Percentiles rank a stretch among this genome's conserved stretches.
Evolutionary conservation across 148 eudicot species (phyloP).

Genomic region (Hydrangea macrophylla): DNA sequence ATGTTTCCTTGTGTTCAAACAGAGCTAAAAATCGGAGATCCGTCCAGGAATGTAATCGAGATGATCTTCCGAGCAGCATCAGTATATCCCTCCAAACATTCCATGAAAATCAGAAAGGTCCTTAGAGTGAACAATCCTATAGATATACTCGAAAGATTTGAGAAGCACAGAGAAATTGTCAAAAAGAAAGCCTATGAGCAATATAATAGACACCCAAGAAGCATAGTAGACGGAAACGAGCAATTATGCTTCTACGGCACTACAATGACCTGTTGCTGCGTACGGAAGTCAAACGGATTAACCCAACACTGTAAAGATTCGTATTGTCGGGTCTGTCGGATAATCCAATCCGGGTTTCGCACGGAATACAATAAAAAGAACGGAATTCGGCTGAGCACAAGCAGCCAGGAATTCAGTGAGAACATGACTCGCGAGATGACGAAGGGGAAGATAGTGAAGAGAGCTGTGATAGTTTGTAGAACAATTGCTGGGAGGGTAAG

Average conservation of each 20-base stretch:
- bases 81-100: constrained; percentile 16
- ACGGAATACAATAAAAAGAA: not conserved
- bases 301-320: not conserved
- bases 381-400: constrained; percentile 17
- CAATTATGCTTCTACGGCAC: constrained; percentile 20
- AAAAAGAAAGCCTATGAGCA: constrained; percentile 31
- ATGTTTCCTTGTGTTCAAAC: constrained; percentile 10
- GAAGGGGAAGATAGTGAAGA: constrained; percentile 7
- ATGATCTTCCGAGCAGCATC: constrained; percentile 28
- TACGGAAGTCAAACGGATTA: not conserved
- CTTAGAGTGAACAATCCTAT: constrained; percentile 30
- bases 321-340: constrained; percentile 1
- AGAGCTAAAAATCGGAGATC: constrained; percentile 34
- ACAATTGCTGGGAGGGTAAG: constrained; percentile 16
- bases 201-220: constrained; percentile 25
- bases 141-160: constrained; percentile 26
- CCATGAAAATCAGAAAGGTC: constrained; percentile 18
- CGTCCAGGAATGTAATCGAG: constrained; percentile 37
- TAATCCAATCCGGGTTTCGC: constrained; percentile 11
- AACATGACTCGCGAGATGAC: not conserved
- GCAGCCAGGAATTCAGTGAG: constrained; percentile 10
- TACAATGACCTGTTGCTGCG: constrained; percentile 11
- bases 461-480: constrained; percentile 14
- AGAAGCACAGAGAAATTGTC: constrained; percentile 29
- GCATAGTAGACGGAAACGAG: constrained; percentile 19